A percentile compares a stretch with the other conserved stretches of the same genome.
Evolutionary conservation across 805 yeast genomes (phyloP).

Genomic region (Citeromyces matritensis): DNA sequence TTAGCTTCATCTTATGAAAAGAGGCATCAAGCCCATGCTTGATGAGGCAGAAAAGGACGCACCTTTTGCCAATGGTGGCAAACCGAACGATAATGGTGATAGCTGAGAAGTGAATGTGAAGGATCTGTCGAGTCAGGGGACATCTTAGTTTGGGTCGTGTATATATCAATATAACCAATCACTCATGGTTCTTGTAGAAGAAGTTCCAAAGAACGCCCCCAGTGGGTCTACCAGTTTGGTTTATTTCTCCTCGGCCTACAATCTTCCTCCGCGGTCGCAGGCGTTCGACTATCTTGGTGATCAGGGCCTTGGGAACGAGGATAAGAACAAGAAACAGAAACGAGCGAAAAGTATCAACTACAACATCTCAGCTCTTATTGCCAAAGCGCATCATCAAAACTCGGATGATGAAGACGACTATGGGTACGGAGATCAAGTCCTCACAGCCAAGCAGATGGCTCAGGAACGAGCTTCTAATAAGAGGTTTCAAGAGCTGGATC

Average conservation of each 20-base stretch:
- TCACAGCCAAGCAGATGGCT: conserved; percentile 2
- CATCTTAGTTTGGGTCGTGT: neutral
- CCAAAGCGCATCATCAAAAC: conserved; percentile 3
- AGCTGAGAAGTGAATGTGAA: neutral
- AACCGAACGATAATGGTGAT: conserved; percentile 9
- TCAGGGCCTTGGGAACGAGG: no score
- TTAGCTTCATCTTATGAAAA: conserved; percentile 37
- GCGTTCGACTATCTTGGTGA: no score
- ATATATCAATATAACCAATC: neutral
- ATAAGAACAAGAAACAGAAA: neutral
- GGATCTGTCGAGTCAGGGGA: no score
- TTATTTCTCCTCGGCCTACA: no score
- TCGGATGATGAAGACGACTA: conserved; percentile 4
- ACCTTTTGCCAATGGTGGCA: conserved; percentile 67
- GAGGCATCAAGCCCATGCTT: conserved; percentile 68
- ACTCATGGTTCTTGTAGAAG: conserved; percentile 4
- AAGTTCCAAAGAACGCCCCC: conserved; percentile 1
- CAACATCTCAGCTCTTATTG: conserved; percentile 12
- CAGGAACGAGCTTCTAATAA: conserved; percentile 20
- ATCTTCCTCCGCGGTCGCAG: no score
- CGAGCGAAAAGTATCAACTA: conserved; percentile 17
- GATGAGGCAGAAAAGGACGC: conserved; percentile 86
- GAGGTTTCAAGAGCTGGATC: conserved; percentile 23
- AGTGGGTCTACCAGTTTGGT: no score
- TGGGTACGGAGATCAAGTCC: conserved; percentile 2